phyloP scores from a whole-genome alignment of 1,284 basidiomycete genomes.

The Malassezia vespertilionis region DNA sequence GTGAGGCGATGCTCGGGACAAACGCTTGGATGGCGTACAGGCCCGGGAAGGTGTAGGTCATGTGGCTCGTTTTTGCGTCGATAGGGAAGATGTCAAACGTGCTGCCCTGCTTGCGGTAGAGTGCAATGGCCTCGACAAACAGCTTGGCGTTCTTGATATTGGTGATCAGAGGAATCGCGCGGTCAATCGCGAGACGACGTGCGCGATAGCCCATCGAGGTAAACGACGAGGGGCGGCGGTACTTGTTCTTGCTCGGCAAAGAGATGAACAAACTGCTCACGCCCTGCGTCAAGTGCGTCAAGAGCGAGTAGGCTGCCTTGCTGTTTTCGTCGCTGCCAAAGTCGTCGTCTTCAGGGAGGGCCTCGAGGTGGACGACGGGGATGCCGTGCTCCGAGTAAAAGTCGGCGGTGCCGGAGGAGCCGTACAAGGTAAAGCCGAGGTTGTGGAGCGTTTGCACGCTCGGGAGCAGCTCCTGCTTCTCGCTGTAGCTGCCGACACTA shows the following conservation, averaged over 20 bases:
- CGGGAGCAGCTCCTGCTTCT: constrained; percentile 92
- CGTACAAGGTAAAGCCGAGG: constrained; percentile 92
- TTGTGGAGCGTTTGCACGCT: constrained; percentile 91
- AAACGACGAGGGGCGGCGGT: constrained; percentile 90
- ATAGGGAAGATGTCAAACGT: constrained; percentile 73
- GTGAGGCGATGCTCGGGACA: constrained; percentile 60
- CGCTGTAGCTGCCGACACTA: constrained; percentile 88
- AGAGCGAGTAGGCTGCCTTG: constrained; percentile 45
- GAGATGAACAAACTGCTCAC: constrained; percentile 78
- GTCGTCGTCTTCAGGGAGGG: constrained; percentile 44
- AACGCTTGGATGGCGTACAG: constrained; percentile 80
- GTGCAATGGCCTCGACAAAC: constrained; percentile 84
- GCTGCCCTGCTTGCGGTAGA: constrained; percentile 56
- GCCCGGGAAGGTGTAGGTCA: constrained; percentile 81
- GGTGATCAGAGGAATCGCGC: constrained; percentile 90
- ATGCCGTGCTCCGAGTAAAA: constrained; percentile 46
- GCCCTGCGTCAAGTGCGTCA: constrained; percentile 42
- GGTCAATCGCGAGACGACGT: constrained; percentile 98
- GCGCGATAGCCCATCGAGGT: constrained; percentile 93
- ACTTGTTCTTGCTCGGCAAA: constrained; percentile 93
- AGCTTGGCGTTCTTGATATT: constrained; percentile 99
- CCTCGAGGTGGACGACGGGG: constrained; percentile 45
- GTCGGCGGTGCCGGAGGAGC: constrained; percentile 79
- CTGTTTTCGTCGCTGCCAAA: constrained; percentile 32
- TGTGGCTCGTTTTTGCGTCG: constrained; percentile 84